A percentile compares a stretch with the other conserved stretches of the same genome.
phyloP scores from a whole-genome alignment of 768 basidiomycete species.

The Trametes coccinea region DNA sequence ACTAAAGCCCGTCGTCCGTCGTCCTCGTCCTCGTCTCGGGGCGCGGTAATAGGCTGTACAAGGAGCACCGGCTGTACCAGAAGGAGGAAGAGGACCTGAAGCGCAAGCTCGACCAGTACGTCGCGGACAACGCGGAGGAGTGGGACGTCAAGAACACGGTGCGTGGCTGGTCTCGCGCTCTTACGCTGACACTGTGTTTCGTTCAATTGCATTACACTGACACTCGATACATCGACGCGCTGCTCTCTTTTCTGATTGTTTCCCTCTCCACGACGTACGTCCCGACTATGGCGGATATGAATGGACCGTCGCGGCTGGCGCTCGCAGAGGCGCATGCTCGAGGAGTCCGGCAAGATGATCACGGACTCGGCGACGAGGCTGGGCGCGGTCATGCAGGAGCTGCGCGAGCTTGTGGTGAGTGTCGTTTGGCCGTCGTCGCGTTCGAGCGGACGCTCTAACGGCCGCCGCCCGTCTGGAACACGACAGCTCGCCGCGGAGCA shows the following conservation, averaged over 20 bases:
- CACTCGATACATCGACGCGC: too few relatives aligned
- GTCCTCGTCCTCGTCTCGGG: neutral
- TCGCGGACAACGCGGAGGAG: conserved; percentile 58
- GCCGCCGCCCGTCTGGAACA: neutral
- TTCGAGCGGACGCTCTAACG: neutral
- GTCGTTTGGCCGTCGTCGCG: conserved; percentile 13
- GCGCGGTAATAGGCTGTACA: conserved; percentile 38
- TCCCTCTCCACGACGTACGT: too few relatives aligned
- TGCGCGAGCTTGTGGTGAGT: conserved; percentile 70
- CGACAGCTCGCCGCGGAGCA: conserved; percentile 46
- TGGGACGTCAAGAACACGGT: conserved; percentile 82
- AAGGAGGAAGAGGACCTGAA: conserved; percentile 64
- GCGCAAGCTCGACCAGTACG: conserved; percentile 60
- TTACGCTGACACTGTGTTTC: neutral
- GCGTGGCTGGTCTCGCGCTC: conserved; percentile 27
- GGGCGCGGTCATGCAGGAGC: conserved; percentile 60
- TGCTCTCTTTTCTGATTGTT: neutral
- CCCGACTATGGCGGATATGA: too few relatives aligned
- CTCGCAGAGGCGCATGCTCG: conserved; percentile 59
- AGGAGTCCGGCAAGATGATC: conserved; percentile 84
- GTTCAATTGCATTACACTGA: too few relatives aligned
- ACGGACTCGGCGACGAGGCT: conserved; percentile 62
- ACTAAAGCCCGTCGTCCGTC: too few relatives aligned
- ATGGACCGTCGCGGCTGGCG: neutral
- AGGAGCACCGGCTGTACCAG: conserved; percentile 67